Conservation (phyloP, 441 rosid genomes). For the Aleurites moluccanus region DNA sequence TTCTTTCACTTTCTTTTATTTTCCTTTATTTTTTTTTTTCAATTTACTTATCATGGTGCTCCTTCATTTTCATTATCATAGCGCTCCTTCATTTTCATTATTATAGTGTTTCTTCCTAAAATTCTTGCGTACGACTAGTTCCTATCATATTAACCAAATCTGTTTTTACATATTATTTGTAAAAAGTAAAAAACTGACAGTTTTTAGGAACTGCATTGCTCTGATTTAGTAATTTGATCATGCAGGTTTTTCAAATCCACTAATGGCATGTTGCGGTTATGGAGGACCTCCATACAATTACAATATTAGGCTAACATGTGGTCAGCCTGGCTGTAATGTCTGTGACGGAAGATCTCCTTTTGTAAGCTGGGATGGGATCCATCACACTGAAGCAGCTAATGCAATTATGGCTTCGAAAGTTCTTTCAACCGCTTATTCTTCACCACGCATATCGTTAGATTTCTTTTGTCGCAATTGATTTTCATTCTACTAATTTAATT, state of each 20-base stretch:
- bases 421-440: slow-evolving; percentile 58
- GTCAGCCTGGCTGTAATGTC: slow-evolving; percentile 43
- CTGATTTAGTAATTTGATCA: background rate
- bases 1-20: too few species aligned
- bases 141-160: background rate
- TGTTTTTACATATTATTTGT: background rate
- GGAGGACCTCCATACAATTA: slow-evolving; percentile 89
- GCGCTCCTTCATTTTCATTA: too few species aligned
- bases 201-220: background rate
- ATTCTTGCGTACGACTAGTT: too few species aligned
- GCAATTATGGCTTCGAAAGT: slow-evolving; percentile 55
- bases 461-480: slow-evolving; percentile 51
- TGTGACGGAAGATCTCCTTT: slow-evolving; percentile 50
- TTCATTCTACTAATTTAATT: background rate
- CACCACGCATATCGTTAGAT: slow-evolving; percentile 46
- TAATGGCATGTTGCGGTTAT: slow-evolving; percentile 80
- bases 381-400: slow-evolving; percentile 79
- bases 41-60: too few species aligned
- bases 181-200: background rate
- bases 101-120: too few species aligned
- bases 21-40: too few species aligned
- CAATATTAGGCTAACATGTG: slow-evolving; percentile 58
- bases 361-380: slow-evolving; percentile 80
- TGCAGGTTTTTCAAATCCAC: slow-evolving; percentile 65
- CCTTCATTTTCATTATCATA: too few species aligned